These are phyloP conservation scores for Leishmania tarentolae DNA, from an alignment of 208 protist species.

Conservation along the genomic window DNA sequence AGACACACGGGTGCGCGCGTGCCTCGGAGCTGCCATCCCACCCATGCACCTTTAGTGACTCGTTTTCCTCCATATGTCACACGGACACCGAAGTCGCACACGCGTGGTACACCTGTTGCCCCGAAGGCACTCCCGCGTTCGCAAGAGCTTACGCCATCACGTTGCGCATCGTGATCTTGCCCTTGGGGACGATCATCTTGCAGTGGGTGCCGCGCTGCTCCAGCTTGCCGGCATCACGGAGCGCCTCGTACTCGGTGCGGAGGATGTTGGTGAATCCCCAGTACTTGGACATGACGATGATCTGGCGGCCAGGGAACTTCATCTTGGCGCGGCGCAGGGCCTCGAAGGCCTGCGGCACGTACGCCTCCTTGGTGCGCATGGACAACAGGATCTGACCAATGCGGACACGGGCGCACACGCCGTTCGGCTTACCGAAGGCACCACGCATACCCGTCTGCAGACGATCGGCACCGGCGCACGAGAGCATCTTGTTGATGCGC, in stretches of 20 bases:
- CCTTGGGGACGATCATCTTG: conserved; percentile 78
- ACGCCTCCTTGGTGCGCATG: conserved; percentile 92
- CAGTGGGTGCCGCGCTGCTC: conserved; percentile 73
- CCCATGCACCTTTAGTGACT: neutral
- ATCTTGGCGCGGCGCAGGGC: conserved; percentile 86
- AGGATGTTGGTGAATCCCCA: conserved; percentile 87
- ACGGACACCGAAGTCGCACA: neutral
- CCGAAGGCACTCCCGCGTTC: neutral
- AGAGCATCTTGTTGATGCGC: conserved; percentile 99
- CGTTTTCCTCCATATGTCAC: neutral
- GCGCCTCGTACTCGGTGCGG: conserved; percentile 71
- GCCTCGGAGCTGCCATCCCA: neutral
- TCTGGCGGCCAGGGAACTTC: conserved; percentile 75
- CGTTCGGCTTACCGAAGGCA: conserved; percentile 92
- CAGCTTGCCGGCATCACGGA: conserved; percentile 64
- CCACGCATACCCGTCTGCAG: conserved; percentile 95
- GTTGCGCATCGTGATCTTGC: conserved; percentile 77
- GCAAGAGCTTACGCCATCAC: conserved; percentile 44
- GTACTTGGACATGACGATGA: conserved; percentile 83
- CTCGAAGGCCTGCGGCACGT: conserved; percentile 68
- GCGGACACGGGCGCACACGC: conserved; percentile 96
- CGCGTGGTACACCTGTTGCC: neutral
- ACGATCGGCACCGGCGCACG: conserved; percentile 99
- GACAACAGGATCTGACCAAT: conserved; percentile 98
- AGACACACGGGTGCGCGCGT: neutral